phyloP scores from a whole-genome alignment of 495 filamentous ascomycete species.

The Aspergillus steynii region DNA sequence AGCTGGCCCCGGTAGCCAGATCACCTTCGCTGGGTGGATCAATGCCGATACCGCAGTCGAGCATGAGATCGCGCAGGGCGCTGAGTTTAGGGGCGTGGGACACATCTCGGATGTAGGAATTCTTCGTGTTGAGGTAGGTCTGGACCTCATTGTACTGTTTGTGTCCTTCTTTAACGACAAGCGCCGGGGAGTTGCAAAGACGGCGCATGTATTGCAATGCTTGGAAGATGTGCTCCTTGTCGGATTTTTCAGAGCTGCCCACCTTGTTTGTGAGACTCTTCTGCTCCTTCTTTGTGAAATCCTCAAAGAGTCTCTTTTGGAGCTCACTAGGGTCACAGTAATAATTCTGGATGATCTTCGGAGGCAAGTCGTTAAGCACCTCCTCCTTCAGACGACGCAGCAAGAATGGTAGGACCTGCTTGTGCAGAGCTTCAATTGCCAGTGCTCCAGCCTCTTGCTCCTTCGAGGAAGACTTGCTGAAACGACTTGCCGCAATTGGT shows the following conservation, averaged over 20 bases:
- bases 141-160: slow-evolving; percentile 87
- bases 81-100: slow-evolving; percentile 89
- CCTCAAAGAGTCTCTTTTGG: slow-evolving; percentile 92
- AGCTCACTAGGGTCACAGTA: slow-evolving; percentile 98
- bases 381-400: slow-evolving; percentile 97
- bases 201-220: slow-evolving; percentile 99
- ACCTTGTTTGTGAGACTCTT: slow-evolving; percentile 79
- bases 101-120: slow-evolving; percentile 76
- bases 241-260: slow-evolving; percentile 75
- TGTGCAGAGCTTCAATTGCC: slow-evolving; percentile 95
- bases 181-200: slow-evolving; percentile 92
- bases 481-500: slow-evolving; percentile 91
- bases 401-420: slow-evolving; percentile 95
- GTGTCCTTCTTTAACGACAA: slow-evolving; percentile 92
- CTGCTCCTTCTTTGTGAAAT: slow-evolving; percentile 90
- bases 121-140: slow-evolving; percentile 64
- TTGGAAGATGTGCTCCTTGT: slow-evolving; percentile 99
- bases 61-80: slow-evolving; percentile 82
- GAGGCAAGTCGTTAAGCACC: slow-evolving; percentile 91
- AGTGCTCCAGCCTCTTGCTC: slow-evolving; percentile 96
- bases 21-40: slow-evolving; percentile 54
- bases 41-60: slow-evolving; percentile 93
- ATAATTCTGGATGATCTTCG: slow-evolving; percentile 99
- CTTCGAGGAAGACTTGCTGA: slow-evolving; percentile 94
- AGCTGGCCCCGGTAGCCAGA: slow-evolving; percentile 67